Evolutionary conservation across 139 green algal genomes (phyloP), one percentile per base, ranked within the genome.

Genomic region (Spirogloea muscicola): DNA sequence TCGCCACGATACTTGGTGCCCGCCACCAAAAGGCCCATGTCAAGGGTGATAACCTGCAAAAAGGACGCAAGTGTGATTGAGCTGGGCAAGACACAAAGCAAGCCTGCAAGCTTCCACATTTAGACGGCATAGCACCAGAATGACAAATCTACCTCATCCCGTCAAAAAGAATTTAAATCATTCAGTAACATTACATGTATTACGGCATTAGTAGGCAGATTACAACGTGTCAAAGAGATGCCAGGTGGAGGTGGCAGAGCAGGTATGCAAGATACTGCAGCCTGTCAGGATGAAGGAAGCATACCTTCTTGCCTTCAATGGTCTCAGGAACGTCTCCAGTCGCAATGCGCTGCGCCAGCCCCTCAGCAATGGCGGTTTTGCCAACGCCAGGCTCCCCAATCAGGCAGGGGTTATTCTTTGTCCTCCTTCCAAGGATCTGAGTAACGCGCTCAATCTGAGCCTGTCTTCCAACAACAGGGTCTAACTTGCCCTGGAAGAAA

Each of bases 1-100:
- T 99, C 94, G 60, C 94, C 94, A 36, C 94, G 89, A 84, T 99
- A 98, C 90, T 99, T 99, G 81, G 94, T 98, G 52, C 94, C 94
- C 1, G 94, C 94, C 13, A 98, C 94, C 59, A 99, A 89, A 77
- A 98, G 87, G 62, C 94, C 94, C 94, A 99, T 98, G 88, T 99
- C 94, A 68, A 99, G 87, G 2, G 93, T 96, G 34, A 99, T 82
- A 6, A 99, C 91, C 87, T 97, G 83, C n/a, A n/a, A n/a, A n/a
- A n/a, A n/a, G n/a, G n/a, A n/a, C n/a, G n/a, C n/a, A n/a, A n/a
- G n/a, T n/a, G n/a, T n/a, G n/a, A n/a, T n/a, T n/a, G n/a, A n/a
- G n/a, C n/a, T n/a, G n/a, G 46, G 21, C 21, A 55, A 21, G 21
- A 55, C 21, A 55, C 7, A 62, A 62, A 39, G 52, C 38, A 62